Percentiles rank a stretch among this genome's conserved stretches.
Conservation (phyloP, 2,329 filamentous ascomycete species). For the Ascochyta fabae region DNA sequence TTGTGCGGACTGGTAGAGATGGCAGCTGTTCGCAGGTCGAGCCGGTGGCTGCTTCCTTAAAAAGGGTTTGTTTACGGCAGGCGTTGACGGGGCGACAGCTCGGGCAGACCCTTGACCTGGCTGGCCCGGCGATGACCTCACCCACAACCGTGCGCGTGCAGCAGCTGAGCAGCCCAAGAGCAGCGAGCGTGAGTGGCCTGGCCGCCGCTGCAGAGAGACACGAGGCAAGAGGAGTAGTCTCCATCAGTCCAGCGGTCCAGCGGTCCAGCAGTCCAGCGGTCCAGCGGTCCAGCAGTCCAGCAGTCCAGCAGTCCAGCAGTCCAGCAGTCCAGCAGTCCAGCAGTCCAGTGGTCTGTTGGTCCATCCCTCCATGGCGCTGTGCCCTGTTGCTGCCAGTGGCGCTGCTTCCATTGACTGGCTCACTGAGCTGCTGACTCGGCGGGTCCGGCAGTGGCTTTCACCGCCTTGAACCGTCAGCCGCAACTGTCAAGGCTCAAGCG, state of each 20-base stretch:
- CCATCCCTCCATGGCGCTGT: neutral
- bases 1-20: constrained; percentile 27
- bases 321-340: too few relatives aligned
- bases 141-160: constrained; percentile 20
- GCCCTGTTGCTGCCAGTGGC: neutral
- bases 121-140: constrained; percentile 39
- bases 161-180: neutral
- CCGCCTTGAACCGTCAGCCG: constrained; percentile 20
- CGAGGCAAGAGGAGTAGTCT: neutral
- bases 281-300: too few relatives aligned
- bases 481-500: too few relatives aligned
- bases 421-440: neutral
- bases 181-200: constrained; percentile 15
- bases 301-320: too few relatives aligned
- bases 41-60: constrained; percentile 35
- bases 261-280: too few relatives aligned
- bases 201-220: constrained; percentile 1
- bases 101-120: constrained; percentile 18
- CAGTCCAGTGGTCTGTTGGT: too few relatives aligned
- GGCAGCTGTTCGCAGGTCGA: constrained; percentile 25
- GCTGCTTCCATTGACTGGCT: constrained; percentile 24
- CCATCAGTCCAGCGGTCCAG: too few relatives aligned
- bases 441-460: constrained; percentile 20
- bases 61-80: constrained; percentile 45
- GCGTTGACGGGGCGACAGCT: constrained; percentile 41